A percentile compares a stretch with the other conserved stretches of the same genome.
These are phyloP conservation scores for Dispira parvispora DNA, from an alignment of 192 early-diverging fungal species.

Conservation along the genomic window DNA sequence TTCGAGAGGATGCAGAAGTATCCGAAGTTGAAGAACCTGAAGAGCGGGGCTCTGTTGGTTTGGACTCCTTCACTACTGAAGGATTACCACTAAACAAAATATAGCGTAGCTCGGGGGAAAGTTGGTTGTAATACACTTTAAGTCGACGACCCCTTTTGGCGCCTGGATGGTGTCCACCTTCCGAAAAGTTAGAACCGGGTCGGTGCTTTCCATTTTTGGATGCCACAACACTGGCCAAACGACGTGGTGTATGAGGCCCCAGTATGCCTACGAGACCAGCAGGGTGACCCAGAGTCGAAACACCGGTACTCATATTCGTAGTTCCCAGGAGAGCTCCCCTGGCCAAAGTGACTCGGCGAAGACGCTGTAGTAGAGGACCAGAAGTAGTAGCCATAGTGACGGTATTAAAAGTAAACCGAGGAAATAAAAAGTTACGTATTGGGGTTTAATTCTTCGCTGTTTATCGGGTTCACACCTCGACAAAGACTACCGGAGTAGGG, in stretches of 20 bases:
- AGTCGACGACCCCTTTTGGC: neutral
- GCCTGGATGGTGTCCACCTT: neutral
- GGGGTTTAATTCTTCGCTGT: too few relatives aligned
- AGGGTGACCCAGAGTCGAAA: neutral
- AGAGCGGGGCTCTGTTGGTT: neutral
- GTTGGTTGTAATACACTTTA: slow-evolving; percentile 3
- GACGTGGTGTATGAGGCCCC: neutral
- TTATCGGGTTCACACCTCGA: too few relatives aligned
- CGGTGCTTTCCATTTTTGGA: neutral
- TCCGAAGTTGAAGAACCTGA: neutral
- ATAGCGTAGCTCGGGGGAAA: slow-evolving; percentile 3
- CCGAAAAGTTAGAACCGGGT: neutral
- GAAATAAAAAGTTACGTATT: too few relatives aligned
- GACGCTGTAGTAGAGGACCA: too few relatives aligned
- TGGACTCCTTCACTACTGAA: neutral
- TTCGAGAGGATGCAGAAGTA: neutral
- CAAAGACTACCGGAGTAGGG: too few relatives aligned
- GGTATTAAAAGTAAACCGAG: too few relatives aligned
- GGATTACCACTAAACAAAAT: slow-evolving; percentile 2
- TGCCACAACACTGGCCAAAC: neutral
- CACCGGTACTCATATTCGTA: neutral
- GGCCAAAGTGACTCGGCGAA: too few relatives aligned
- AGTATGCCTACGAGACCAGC: neutral
- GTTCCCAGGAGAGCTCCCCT: too few relatives aligned
- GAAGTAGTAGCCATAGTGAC: too few relatives aligned